These are phyloP conservation scores for Pelagophyceae sp. DNA, from an alignment of 352 stramenopile genomes.

Conservation along the genomic window DNA sequence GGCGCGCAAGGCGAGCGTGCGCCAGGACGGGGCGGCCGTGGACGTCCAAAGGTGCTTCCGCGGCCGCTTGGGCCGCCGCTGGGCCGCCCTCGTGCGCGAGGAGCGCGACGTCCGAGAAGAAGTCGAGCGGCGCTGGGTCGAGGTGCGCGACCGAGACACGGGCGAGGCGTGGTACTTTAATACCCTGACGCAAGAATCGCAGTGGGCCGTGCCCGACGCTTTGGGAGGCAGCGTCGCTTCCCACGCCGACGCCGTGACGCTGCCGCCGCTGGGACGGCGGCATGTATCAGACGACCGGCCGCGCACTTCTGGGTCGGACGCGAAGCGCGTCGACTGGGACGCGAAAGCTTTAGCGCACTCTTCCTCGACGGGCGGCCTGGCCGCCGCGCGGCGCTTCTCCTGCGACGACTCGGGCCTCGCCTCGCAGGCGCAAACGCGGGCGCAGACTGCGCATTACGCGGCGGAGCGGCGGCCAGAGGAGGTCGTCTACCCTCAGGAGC, in stretches of 20 bases:
- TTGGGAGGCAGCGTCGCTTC: slow-evolving; percentile 26
- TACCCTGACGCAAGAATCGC: slow-evolving; percentile 32
- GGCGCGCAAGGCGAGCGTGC: slow-evolving; percentile 25
- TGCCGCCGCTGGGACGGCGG: slow-evolving; percentile 20
- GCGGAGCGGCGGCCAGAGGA: not conserved
- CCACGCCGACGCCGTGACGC: slow-evolving; percentile 2
- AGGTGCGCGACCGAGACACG: slow-evolving; percentile 38
- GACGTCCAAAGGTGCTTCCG: slow-evolving; percentile 37
- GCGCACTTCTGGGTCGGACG: not conserved
- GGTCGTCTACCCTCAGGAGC: not conserved
- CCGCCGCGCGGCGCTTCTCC: not conserved
- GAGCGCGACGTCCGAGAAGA: slow-evolving; percentile 16
- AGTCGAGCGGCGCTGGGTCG: slow-evolving; percentile 22
- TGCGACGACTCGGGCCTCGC: not conserved
- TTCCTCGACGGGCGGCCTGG: not conserved
- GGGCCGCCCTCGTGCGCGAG: slow-evolving; percentile 25
- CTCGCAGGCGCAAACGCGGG: not conserved
- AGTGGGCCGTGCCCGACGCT: slow-evolving; percentile 38
- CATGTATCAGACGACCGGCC: too few species aligned
- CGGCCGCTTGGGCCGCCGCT: slow-evolving; percentile 35
- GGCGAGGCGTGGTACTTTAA: slow-evolving; percentile 51
- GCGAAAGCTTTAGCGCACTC: not conserved
- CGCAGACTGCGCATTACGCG: too few species aligned
- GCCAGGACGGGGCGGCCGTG: slow-evolving; percentile 32
- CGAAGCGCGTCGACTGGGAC: not conserved